Conservation (phyloP, 164 flowering plant genomes). For the Hamamelis virginiana region DNA sequence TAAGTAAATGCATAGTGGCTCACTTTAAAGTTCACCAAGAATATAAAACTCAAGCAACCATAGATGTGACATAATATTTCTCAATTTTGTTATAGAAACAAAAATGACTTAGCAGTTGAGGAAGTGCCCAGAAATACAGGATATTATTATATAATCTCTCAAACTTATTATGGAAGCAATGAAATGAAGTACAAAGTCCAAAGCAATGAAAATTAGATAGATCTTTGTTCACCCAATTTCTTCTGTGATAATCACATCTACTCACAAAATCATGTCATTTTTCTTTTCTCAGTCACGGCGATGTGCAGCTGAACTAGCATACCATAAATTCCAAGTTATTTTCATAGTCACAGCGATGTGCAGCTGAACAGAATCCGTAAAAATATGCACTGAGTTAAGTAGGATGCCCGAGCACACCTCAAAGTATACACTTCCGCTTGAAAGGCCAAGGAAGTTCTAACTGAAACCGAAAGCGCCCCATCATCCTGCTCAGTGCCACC, state of each 20-base stretch:
- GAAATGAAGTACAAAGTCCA: neutral
- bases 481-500: too few species aligned
- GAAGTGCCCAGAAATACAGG: neutral
- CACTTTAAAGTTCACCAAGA: neutral
- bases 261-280: neutral
- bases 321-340: neutral
- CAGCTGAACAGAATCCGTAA: too few species aligned
- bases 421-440: too few species aligned
- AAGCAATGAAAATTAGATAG: neutral
- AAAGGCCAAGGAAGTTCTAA: too few species aligned
- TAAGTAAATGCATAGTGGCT: neutral
- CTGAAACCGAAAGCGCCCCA: too few species aligned
- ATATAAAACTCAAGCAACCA: neutral
- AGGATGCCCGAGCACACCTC: too few species aligned
- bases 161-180: neutral
- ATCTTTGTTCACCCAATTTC: neutral
- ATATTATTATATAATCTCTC: neutral
- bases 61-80: too few species aligned
- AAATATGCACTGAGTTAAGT: too few species aligned
- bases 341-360: too few species aligned
- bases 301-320: neutral
- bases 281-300: neutral
- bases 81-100: neutral
- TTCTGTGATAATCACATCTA: neutral
- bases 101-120: too few species aligned